Conservation (phyloP, 2,329 filamentous ascomycete species). For the Pestalotiopsis sp. region DNA sequence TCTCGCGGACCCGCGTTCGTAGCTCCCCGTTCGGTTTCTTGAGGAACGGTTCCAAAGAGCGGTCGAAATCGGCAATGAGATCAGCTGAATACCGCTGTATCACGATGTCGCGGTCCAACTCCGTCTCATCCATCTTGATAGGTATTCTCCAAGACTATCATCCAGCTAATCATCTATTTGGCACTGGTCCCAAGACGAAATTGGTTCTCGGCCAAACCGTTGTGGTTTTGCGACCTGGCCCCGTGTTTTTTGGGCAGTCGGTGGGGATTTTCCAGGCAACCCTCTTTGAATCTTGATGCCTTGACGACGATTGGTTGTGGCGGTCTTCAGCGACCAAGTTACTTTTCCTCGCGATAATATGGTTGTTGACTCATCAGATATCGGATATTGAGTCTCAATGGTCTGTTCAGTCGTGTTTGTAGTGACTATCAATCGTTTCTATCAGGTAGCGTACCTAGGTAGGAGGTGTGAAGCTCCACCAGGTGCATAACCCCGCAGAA, state of each 20-base stretch:
- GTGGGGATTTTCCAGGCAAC: slow-evolving; percentile 7
- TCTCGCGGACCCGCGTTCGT: slow-evolving; percentile 51
- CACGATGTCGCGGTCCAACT: slow-evolving; percentile 63
- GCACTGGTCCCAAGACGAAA: not conserved
- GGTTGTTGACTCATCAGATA: not conserved
- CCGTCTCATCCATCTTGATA: slow-evolving; percentile 59
- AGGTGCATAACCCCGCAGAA: not conserved
- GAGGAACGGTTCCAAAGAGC: slow-evolving; percentile 54
- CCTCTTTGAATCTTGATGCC: not conserved
- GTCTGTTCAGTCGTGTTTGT: not conserved
- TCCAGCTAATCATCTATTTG: not conserved
- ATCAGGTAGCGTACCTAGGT: not conserved
- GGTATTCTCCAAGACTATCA: not conserved
- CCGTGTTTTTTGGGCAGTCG: not conserved
- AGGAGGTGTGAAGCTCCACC: not conserved
- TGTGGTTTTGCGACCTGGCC: not conserved
- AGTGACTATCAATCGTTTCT: not conserved
- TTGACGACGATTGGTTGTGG: not conserved
- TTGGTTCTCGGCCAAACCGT: not conserved
- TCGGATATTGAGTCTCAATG: not conserved
- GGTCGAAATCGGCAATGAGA: slow-evolving; percentile 61
- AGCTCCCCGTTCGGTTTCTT: slow-evolving; percentile 53
- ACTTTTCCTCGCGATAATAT: not conserved
- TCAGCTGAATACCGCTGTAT: slow-evolving; percentile 64
- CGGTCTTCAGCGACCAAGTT: not conserved